Evolutionary conservation across 1,139 yeast genomes (phyloP).

Genomic region (Taphrina flavorubra): DNA sequence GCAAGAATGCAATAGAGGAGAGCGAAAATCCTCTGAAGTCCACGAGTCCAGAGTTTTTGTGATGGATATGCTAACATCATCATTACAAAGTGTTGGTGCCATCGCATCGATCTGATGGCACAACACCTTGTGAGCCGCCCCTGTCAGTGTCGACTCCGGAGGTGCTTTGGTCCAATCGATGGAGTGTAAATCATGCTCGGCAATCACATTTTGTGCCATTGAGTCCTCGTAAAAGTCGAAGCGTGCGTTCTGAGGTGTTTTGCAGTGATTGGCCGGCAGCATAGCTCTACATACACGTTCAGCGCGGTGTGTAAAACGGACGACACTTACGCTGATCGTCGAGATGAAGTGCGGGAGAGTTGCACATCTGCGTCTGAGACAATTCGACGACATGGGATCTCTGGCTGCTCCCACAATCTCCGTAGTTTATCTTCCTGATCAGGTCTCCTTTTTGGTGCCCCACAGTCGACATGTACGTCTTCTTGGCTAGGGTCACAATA

Average conservation of each 20-base stretch:
- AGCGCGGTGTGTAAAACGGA: background rate
- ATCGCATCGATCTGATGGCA: background rate
- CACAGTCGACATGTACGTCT: background rate
- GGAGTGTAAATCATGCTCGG: constrained; percentile 2
- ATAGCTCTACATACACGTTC: constrained; percentile 10
- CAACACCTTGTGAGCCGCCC: background rate
- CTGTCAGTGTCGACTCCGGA: background rate
- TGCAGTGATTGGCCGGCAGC: constrained; percentile 27
- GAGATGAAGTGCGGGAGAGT: background rate
- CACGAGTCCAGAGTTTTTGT: background rate
- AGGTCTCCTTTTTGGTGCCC: background rate
- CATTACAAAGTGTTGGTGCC: constrained; percentile 3
- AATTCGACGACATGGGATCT: background rate
- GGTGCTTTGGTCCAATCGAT: constrained; percentile 20
- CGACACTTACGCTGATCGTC: background rate
- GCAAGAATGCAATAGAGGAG: constrained; percentile 1
- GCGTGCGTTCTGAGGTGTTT: constrained; percentile 25
- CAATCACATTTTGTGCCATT: constrained; percentile 4
- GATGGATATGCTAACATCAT: constrained; percentile 2
- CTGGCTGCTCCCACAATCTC: constrained; percentile 10
- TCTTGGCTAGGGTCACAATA: background rate
- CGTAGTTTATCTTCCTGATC: background rate
- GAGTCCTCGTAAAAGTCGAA: constrained; percentile 29
- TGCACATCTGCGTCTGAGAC: constrained; percentile 11
- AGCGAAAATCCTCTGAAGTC: background rate